Evolutionary conservation across 2,329 filamentous ascomycete species (phyloP).

Genomic region (Didymella glomerata): DNA sequence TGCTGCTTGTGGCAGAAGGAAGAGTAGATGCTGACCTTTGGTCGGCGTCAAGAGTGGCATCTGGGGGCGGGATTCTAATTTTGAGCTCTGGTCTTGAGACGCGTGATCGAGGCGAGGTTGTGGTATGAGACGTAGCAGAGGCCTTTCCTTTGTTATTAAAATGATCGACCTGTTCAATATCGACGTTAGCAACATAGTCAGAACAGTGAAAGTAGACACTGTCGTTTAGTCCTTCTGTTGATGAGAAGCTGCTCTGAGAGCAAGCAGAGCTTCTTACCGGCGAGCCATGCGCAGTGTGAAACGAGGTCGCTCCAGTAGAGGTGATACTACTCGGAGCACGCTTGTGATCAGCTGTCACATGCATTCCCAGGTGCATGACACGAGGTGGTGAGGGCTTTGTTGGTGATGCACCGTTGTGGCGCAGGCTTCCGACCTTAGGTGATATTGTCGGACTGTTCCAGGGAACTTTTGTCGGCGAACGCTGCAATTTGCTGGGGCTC

Average conservation of each 20-base stretch:
- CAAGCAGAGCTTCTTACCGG: slow-evolving; percentile 41
- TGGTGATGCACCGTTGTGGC: slow-evolving; percentile 23
- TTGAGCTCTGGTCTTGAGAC: slow-evolving; percentile 31
- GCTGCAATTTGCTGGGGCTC: slow-evolving; percentile 25
- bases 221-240: slow-evolving; percentile 27
- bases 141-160: not conserved
- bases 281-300: slow-evolving; percentile 35
- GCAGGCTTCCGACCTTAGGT: slow-evolving; percentile 22
- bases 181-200: slow-evolving; percentile 29
- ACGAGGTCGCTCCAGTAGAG: slow-evolving; percentile 34
- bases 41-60: slow-evolving; percentile 3
- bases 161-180: slow-evolving; percentile 21
- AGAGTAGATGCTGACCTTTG: slow-evolving; percentile 8
- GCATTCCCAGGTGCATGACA: slow-evolving; percentile 3
- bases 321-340: slow-evolving; percentile 29
- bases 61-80: slow-evolving; percentile 27
- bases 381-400: slow-evolving; percentile 33
- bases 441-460: slow-evolving; percentile 33
- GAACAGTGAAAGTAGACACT: slow-evolving; percentile 6
- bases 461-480: slow-evolving; percentile 29
- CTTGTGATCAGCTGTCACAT: slow-evolving; percentile 12
- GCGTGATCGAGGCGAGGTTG: slow-evolving; percentile 1
- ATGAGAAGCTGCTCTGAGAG: slow-evolving; percentile 33
- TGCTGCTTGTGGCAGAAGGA: slow-evolving; percentile 23
- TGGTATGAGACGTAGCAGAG: not conserved